Evolutionary conservation across 2,329 filamentous ascomycete genomes (phyloP).

Genomic region (Fusarium sp.): DNA sequence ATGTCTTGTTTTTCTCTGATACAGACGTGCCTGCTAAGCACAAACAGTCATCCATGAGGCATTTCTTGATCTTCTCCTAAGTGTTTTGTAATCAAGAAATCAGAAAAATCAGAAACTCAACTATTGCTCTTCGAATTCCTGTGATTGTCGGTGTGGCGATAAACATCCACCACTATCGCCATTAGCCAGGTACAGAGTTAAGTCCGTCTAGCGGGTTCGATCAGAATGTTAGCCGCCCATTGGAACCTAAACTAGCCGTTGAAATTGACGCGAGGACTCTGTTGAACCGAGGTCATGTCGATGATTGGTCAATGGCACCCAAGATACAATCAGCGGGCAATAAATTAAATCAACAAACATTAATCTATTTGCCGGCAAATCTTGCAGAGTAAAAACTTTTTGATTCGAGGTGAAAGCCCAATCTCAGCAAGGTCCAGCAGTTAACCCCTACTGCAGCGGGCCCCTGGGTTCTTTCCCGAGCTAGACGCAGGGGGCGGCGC

Average conservation of each 20-base stretch:
- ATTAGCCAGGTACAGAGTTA: conserved; percentile 28
- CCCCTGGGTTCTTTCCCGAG: conserved; percentile 11
- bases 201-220: conserved; percentile 5
- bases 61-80: not conserved
- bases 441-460: conserved; percentile 16
- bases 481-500: conserved; percentile 20
- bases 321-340: not conserved
- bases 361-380: not conserved
- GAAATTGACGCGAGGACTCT: not conserved
- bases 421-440: conserved; percentile 8
- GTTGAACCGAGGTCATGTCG: not conserved
- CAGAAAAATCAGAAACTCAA: not conserved
- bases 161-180: conserved; percentile 17
- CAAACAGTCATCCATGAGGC: not conserved
- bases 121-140: not conserved
- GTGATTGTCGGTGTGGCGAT: conserved; percentile 12
- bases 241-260: conserved; percentile 5
- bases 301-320: conserved; percentile 11
- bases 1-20: conserved; percentile 1
- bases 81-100: not conserved
- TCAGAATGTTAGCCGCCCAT: conserved; percentile 11
- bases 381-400: not conserved
- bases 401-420: not conserved
- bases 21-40: not conserved
- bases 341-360: conserved; percentile 2